Conservation (phyloP, 208 protist species). For the Acanthamoeba culbertsoni region DNA sequence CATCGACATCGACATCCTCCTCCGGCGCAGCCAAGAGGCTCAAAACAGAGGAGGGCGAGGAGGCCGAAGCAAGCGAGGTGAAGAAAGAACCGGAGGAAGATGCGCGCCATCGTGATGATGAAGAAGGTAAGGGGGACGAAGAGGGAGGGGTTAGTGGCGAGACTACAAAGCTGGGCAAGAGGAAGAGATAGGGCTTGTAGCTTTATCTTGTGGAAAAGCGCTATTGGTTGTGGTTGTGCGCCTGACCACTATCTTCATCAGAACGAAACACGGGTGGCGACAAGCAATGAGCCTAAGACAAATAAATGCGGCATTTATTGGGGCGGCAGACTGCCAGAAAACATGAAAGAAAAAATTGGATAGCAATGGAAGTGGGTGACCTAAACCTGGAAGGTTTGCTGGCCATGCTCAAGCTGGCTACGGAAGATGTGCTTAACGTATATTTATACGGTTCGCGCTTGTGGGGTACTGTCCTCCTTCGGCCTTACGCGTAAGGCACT, state of each 20-base stretch:
- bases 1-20: background rate
- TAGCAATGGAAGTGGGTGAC: background rate
- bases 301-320: too few relatives aligned
- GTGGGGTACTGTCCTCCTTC: background rate
- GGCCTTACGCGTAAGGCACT: background rate
- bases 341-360: background rate
- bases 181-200: too few relatives aligned
- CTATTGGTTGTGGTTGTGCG: too few relatives aligned
- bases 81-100: background rate
- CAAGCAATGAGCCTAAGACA: too few relatives aligned
- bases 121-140: background rate
- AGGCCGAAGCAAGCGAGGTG: background rate
- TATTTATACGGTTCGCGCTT: background rate
- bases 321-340: too few relatives aligned
- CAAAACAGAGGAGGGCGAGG: background rate
- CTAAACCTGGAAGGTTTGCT: background rate
- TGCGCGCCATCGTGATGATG: background rate
- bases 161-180: background rate
- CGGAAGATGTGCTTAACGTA: background rate
- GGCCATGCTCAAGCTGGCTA: background rate
- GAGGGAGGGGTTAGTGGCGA: background rate
- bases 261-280: too few relatives aligned
- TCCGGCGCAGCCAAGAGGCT: background rate
- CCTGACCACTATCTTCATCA: too few relatives aligned
- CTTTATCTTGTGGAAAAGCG: too few relatives aligned